Evolutionary conservation across 2,329 filamentous ascomycete species (phyloP).

Genomic region (Rutstroemia sp.): DNA sequence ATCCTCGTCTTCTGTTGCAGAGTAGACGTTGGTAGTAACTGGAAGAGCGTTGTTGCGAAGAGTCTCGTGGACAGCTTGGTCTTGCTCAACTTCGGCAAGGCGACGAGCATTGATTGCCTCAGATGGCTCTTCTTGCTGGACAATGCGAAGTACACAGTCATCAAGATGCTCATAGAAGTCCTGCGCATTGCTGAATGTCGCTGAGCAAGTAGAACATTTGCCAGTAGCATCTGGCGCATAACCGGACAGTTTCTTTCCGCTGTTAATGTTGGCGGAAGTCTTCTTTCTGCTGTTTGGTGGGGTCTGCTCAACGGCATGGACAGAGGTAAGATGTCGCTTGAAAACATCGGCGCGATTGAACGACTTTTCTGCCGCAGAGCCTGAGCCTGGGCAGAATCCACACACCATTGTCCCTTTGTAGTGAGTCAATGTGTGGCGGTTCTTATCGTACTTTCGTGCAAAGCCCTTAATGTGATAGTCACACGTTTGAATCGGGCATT

Average conservation of each 20-base stretch:
- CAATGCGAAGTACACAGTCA: constrained; percentile 64
- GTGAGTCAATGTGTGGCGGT: constrained; percentile 89
- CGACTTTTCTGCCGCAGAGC: constrained; percentile 82
- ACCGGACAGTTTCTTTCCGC: constrained; percentile 51
- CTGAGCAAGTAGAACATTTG: constrained; percentile 86
- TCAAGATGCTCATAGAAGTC: constrained; percentile 97
- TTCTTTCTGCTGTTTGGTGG: constrained; percentile 82
- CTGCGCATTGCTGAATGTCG: constrained; percentile 77
- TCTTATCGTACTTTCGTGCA: constrained; percentile 96
- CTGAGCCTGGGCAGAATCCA: constrained; percentile 85
- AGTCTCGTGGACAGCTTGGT: constrained; percentile 53
- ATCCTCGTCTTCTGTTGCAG: constrained; percentile 34
- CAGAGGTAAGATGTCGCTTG: constrained; percentile 87
- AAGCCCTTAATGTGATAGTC: constrained; percentile 94
- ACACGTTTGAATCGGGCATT: constrained; percentile 89
- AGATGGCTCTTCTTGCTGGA: constrained; percentile 63
- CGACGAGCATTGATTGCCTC: constrained; percentile 62
- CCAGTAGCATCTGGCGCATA: constrained; percentile 73
- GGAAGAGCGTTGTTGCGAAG: constrained; percentile 50
- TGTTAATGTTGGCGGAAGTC: constrained; percentile 32
- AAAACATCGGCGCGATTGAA: constrained; percentile 97
- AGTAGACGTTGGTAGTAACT: constrained; percentile 37
- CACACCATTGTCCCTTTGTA: constrained; percentile 99
- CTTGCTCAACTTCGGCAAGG: constrained; percentile 58
- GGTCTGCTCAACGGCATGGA: constrained; percentile 91